Evolutionary conservation across 352 stramenopile genomes (phyloP), one percentile per base, ranked within the genome.

Genomic region (Bremia lactucae): DNA sequence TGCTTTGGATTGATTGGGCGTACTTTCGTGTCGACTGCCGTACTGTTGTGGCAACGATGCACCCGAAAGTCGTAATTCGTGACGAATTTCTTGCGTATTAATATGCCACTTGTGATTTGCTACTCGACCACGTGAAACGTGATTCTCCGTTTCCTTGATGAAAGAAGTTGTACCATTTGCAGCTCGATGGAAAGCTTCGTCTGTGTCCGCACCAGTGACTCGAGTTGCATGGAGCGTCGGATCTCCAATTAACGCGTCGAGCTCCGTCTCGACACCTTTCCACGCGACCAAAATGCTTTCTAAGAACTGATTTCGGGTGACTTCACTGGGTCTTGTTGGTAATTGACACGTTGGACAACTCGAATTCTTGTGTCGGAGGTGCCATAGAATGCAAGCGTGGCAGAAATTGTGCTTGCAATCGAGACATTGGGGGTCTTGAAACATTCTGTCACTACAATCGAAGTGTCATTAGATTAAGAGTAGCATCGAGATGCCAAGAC

Each of bases 351-450:
- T 70, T 2, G 80, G 77, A 55, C 80, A 92, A 28, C 66, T 53
- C 24, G 61, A 72, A 37, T 81, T 59, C 41, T 68, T 65, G 36
- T 66, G 73, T 31, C 59, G 59, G 29, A 92, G 42, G 31, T 88
- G 72, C 22, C 63, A 39, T 18, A 80, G 62, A 39, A 90, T 88
- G 56, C 77, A 92, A 15, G 60, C 46, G 53, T 62, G 72, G 39
- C 80, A 92, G 39, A 90, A 92, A 42, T 92, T 92, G 71, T 92
- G 80, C 43, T 92, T 89, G 55, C 80, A 92, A 56, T 83, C 73
- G 41, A 92, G 67, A 40, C 77, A 87, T 24, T 92, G 80, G 34
- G 80, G 75, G 49, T 92, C 80, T n/a, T 83, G 67, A 52, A 91
- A 85, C 19, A 85, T 73, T 10, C 65, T 46, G 21, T 52, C 50